Evolutionary conservation across 2,329 filamentous ascomycete species (phyloP), one percentile per base, ranked within the genome.

Genomic region (Cadophora sp.): DNA sequence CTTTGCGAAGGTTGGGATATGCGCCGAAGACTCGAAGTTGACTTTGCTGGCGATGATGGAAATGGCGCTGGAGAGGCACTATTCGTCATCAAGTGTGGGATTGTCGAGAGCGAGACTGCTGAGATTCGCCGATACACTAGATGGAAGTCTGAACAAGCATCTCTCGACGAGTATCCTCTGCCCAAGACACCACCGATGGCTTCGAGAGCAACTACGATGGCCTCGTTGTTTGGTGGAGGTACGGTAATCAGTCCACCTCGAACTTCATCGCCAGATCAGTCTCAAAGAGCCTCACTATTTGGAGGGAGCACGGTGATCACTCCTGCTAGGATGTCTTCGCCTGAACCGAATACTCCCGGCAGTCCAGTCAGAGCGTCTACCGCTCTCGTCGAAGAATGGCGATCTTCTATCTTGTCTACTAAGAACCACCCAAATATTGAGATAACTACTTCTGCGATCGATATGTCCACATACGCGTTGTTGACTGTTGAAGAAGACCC

Each of bases 1-100:
- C 83, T 88, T 1, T 98, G 92, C 75, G 82, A 91, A 66, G 91
- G 91, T 2, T 98, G 96, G 95, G 92, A 98, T 75, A 98, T 98
- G 94, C 89, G 89, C 62, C 87, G 94, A 68, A 89, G 83, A 69
- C 81, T 98, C 2, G 91, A 96, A 73, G 93, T 97, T 2, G 96
- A 99, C 76, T 98, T 97, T 79, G 91, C 91, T 48, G 89, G 87
- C 22, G 92, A 94, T 71, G 91, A 96, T 79, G 87, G 87, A n/a
- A 82, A 87, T 64, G 87, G 89, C 59, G 90, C 89, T 30, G 94
- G 94, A 22, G 95, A 97, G 78, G 85, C 84, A 18, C 81, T 97
- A 47, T 83, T 96, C 30, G 85, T 97, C 2, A 84, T 97, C 56
- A 84, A 88, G 41, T 91, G 90, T 73, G 93, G 92, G 1, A 58